Conservation (phyloP, 306 rosid species). For the Cicer cuneatum region DNA sequence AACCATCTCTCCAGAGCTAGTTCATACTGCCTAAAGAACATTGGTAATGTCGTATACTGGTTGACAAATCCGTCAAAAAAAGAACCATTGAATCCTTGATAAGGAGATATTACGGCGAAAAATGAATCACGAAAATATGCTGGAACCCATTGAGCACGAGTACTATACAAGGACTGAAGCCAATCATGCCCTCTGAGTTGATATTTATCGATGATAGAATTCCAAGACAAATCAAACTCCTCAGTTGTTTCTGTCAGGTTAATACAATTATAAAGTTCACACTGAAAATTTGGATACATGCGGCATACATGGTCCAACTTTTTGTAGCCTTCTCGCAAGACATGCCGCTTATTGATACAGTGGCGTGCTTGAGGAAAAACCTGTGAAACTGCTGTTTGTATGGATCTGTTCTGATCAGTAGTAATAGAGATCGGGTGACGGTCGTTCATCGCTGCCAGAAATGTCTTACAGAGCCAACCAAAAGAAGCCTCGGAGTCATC, state of each 20-base stretch:
- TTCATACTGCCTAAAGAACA: slow-evolving; percentile 96
- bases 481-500: slow-evolving; percentile 90
- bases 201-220: slow-evolving; percentile 75
- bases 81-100: slow-evolving; percentile 69
- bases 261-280: slow-evolving; percentile 86
- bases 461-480: slow-evolving; percentile 83
- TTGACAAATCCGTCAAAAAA: slow-evolving; percentile 87
- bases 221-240: slow-evolving; percentile 91
- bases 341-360: slow-evolving; percentile 83
- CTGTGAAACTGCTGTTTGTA: slow-evolving; percentile 78
- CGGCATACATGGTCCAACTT: slow-evolving; percentile 81
- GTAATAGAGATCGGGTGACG: slow-evolving; percentile 74
- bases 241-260: slow-evolving; percentile 87
- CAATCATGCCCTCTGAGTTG: slow-evolving; percentile 79
- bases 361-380: slow-evolving; percentile 87
- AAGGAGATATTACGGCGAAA: slow-evolving; percentile 73
- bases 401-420: slow-evolving; percentile 84
- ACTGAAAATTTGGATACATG: slow-evolving; percentile 78
- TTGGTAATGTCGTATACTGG: slow-evolving; percentile 86
- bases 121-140: slow-evolving; percentile 86
- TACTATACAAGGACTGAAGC: slow-evolving; percentile 74
- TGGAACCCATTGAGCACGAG: slow-evolving; percentile 90
- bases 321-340: slow-evolving; percentile 92
- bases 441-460: slow-evolving; percentile 88
- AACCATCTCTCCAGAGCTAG: slow-evolving; percentile 80